Percentiles rank a stretch among this genome's conserved stretches.
Conservation (phyloP, 352 stramenopile species). For the Halophytophthora batemanensis region DNA sequence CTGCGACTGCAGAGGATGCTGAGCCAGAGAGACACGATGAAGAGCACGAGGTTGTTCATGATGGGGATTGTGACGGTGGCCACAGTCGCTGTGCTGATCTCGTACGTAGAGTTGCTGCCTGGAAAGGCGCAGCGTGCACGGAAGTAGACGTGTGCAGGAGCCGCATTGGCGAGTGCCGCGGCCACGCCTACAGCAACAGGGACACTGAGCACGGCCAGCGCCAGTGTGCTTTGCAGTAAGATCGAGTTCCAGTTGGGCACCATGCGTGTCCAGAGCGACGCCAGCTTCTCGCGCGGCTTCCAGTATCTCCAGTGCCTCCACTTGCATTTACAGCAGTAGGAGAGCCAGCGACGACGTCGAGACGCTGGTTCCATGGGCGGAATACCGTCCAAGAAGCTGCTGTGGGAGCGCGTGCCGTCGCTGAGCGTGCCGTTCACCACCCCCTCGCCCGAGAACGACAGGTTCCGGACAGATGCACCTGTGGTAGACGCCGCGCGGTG, state of each 20-base stretch:
- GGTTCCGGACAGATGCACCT: conserved; percentile 18
- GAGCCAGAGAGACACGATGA: conserved; percentile 67
- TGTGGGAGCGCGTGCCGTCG: conserved; percentile 23
- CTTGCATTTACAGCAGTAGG: conserved; percentile 24
- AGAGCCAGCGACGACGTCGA: conserved; percentile 16
- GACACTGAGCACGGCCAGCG: conserved; percentile 49
- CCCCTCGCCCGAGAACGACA: conserved; percentile 24
- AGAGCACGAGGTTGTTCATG: conserved; percentile 69
- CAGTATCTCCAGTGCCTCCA: conserved; percentile 16
- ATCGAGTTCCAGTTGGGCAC: conserved; percentile 76
- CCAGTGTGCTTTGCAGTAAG: conserved; percentile 52
- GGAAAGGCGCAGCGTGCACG: conserved; percentile 40
- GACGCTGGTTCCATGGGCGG: conserved; percentile 25
- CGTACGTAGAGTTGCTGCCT: conserved; percentile 21
- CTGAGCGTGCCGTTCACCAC: conserved; percentile 32
- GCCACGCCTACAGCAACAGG: conserved; percentile 37
- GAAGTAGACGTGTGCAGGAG: conserved; percentile 31
- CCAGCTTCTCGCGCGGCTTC: conserved; percentile 19
- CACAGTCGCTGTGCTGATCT: conserved; percentile 41
- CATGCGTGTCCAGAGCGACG: conserved; percentile 51
- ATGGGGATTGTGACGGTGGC: conserved; percentile 48
- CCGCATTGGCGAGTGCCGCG: conserved; percentile 25
- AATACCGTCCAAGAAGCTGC: conserved; percentile 28
- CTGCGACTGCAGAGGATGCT: conserved; percentile 75
- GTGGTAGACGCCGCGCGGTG: conserved; percentile 17